phyloP scores from a whole-genome alignment of 768 basidiomycete species.

The Gelatoporia subvermispora region DNA sequence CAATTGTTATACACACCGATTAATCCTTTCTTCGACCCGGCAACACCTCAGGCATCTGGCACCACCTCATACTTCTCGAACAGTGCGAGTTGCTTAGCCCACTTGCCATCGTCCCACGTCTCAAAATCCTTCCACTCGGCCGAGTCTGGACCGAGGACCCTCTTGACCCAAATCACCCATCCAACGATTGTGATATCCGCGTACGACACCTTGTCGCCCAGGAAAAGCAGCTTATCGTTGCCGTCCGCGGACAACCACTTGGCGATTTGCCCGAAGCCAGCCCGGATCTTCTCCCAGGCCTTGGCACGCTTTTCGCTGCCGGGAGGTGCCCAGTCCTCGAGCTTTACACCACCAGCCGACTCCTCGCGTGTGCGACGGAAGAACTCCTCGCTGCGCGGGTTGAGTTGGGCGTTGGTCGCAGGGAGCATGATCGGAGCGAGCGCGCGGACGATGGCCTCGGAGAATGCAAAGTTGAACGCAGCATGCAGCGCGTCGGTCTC shows the following conservation, averaged over 20 bases:
- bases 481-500: slow-evolving; percentile 25
- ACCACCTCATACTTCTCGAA: slow-evolving; percentile 27
- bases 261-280: slow-evolving; percentile 21
- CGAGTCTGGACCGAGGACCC: slow-evolving; percentile 21
- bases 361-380: slow-evolving; percentile 31
- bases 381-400: slow-evolving; percentile 17
- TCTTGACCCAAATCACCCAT: slow-evolving; percentile 32
- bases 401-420: slow-evolving; percentile 1
- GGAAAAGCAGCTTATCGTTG: slow-evolving; percentile 24
- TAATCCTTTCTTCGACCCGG: neutral
- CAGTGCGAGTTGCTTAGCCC: slow-evolving; percentile 29
- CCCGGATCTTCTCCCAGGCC: slow-evolving; percentile 24
- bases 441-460: neutral
- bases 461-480: slow-evolving; percentile 18
- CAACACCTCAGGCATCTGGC: slow-evolving; percentile 2
- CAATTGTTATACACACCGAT: neutral
- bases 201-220: slow-evolving; percentile 27
- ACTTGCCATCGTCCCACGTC: slow-evolving; percentile 35
- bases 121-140: slow-evolving; percentile 29
- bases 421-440: slow-evolving; percentile 11
- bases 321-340: slow-evolving; percentile 27
- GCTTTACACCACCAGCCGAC: slow-evolving; percentile 23
- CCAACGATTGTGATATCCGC: slow-evolving; percentile 32
- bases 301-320: slow-evolving; percentile 23
- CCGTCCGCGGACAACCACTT: slow-evolving; percentile 28